Base-by-base conservation (phyloP, 192 early-diverging fungal genomes). In the Mycoemilia scoparia region DNA sequence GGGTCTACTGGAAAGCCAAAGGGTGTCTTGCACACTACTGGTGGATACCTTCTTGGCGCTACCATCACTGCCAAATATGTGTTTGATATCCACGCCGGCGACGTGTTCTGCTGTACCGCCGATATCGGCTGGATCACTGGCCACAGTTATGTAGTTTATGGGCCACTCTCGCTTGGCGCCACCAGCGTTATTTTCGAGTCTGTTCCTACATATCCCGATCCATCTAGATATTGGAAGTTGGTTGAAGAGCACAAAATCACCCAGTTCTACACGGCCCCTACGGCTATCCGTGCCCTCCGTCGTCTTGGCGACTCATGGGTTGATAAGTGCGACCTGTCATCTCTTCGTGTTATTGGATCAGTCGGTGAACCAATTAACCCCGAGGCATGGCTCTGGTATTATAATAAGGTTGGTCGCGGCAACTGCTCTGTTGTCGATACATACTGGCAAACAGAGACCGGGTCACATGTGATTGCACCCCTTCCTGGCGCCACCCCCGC, bases 361-460 rank as follows among this genome's bases (percentile, higher is more conserved):
- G 91, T 96, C 8, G 91, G 91, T 35, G 91, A 96, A 58, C 91
- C 91, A 32, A 96, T 96, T 61, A 89, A 93, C 55, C 85, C 88
- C 25, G 87, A 93, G 45, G 88, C 91, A 12, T 96, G 91, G 91
- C 63, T 73, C 43, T 96, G 91, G 91, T 96, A 96, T 65, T 69
- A 87, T 68, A 70, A 84, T 35, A 72, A 84, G 15, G 84, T 96
- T 20, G 88, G 87, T 19, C 70, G 78, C 36, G 67, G 71, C 11
- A 70, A 70, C 21, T 91, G 88, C 61, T 73, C 84, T n/a, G 73
- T 96, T 13, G 88, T 96, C 16, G 91, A 96, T 67, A 96, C 91
- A 6, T 96, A 92, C 74, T 83, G 79, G 77, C 75, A 79, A 47
- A 83, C 77, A 5, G 90, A 96, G 65, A 90, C 90, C 1, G 90